Evolutionary conservation across 495 filamentous ascomycete genomes (phyloP), one percentile per base, ranked within the genome.

Genomic region (Hyphodiscus hymeniophilus): DNA sequence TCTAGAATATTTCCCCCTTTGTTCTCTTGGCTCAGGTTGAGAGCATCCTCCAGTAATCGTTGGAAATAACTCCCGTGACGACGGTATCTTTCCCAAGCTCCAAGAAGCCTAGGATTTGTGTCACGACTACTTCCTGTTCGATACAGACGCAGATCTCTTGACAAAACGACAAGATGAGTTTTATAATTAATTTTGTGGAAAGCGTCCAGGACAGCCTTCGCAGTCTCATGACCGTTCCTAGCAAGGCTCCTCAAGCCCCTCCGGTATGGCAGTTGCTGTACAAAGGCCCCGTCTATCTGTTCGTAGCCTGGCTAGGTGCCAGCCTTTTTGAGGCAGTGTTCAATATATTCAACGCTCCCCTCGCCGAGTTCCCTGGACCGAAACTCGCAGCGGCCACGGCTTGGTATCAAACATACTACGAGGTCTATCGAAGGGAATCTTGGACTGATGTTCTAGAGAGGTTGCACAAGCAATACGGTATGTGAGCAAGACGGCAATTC

Each of bases 391-490:
- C 42, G 3, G 17, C 35, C 42, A 45, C 42, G 4, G 5, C 23
- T 15, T 45, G 42, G 42, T 45, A 45, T 18, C 7, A 34, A 17
- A 45, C 42, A 17, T 45, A 45, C 31, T 8, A 4, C 13, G 42
- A 45, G 15, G 15, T 45, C 12, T 45, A 18, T 45, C 28, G 24
- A 11, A 30, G 42, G 20, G 12, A 21, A 20, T 45, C 42, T 33
- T 45, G 42, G 42, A 31, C 35, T 31, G 23, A 35, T 16, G 42
- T 45, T 7, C 17, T 45, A 10, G 22, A 45, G 16, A 26, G 35
- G 30, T 31, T 32, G 24, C 42, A 45, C 18, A 32, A 45, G 42
- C 12, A 45, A 35, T 45, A 45, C 31, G 42, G 42, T 45, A 45
- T 8, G 28, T n/a, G 11, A 34, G 28, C 6, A 28, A 10, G 10